phyloP scores from a whole-genome alignment of 768 basidiomycete genomes.

The Hebeloma cylindrosporum region DNA sequence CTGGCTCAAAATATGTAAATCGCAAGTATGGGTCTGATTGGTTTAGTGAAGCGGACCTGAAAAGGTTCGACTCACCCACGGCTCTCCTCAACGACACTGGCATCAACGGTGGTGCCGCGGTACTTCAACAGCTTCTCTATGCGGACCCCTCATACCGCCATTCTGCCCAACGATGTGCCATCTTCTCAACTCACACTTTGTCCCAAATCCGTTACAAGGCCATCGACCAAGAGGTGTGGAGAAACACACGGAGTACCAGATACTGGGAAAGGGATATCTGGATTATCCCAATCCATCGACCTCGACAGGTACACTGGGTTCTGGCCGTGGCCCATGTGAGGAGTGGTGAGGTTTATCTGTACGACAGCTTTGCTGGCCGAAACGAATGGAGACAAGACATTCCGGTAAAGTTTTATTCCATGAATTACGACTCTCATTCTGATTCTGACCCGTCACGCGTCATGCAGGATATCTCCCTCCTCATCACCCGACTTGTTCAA shows the following conservation, averaged over 20 bases:
- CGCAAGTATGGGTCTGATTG: too few species aligned
- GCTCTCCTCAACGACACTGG: slow-evolving; percentile 22
- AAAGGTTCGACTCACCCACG: too few species aligned
- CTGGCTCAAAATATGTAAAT: too few species aligned
- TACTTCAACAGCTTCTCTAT: slow-evolving; percentile 13
- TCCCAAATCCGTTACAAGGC: slow-evolving; percentile 14
- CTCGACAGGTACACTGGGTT: slow-evolving; percentile 28
- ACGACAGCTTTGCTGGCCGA: slow-evolving; percentile 30
- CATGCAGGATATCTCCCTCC: not conserved
- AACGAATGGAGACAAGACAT: slow-evolving; percentile 12
- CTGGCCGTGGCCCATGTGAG: slow-evolving; percentile 22
- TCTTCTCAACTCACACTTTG: slow-evolving; percentile 22
- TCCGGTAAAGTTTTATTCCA: not conserved
- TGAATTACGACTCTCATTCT: not conserved
- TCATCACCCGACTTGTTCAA: not conserved
- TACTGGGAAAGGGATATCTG: slow-evolving; percentile 35
- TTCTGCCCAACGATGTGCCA: slow-evolving; percentile 7
- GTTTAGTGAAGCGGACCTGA: too few species aligned
- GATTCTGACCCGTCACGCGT: too few species aligned
- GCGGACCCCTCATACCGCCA: not conserved
- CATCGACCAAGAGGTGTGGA: slow-evolving; percentile 24
- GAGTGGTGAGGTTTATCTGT: slow-evolving; percentile 21
- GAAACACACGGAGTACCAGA: not conserved
- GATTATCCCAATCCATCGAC: slow-evolving; percentile 39
- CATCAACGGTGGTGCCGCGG: slow-evolving; percentile 26